Evolutionary conservation across 2,329 filamentous ascomycete species (phyloP), one percentile per base, ranked within the genome.

Genomic region (Fusarium bactridioides): DNA sequence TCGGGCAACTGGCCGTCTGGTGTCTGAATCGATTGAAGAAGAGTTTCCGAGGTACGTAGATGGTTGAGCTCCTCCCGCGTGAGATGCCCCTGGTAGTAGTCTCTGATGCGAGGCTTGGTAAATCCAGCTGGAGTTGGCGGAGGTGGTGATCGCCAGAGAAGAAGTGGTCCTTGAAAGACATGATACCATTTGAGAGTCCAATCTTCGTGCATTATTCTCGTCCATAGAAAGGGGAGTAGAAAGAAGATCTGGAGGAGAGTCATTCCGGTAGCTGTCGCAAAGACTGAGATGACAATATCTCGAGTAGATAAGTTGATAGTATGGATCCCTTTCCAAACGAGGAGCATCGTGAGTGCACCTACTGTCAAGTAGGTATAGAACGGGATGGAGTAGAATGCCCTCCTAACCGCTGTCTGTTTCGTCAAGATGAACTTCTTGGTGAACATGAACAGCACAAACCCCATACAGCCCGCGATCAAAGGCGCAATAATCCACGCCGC

Each of bases 211-310:
- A 88, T 79, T 23, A 89, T 83, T 31, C 84, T 82, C 37, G 84
- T 82, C 78, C 87, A 84, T 33, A 89, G 79, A 67, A 83, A 89
- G 4, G 88, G 87, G 10, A 89, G 79, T 65, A 89, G 80, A 74
- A 89, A 89, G 48, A 84, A 64, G 53, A 77, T 77, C 33, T 86
- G 79, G 15, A 89, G 72, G 7, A 83, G 55, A 2, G 81, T 79
- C 7, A 84, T 82, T 33, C 80, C 85, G 4, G 76, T 78, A 35
- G 85, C 83, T 19, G 84, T 82, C 41, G 81, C 81, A 51, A 89
- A 80, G 43, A 86, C 83, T 50, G 83, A 59, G n/a, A 78, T 74
- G 51, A 82, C 35, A 1, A 79, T 67, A 19, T 74, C 70, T n/a
- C 25, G 61, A 11, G 57, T 61, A 2, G 78, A 77, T 1, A 80